Base-by-base conservation (phyloP, 2,329 filamentous ascomycete species). In the Colletotrichum noveboracense region DNA sequence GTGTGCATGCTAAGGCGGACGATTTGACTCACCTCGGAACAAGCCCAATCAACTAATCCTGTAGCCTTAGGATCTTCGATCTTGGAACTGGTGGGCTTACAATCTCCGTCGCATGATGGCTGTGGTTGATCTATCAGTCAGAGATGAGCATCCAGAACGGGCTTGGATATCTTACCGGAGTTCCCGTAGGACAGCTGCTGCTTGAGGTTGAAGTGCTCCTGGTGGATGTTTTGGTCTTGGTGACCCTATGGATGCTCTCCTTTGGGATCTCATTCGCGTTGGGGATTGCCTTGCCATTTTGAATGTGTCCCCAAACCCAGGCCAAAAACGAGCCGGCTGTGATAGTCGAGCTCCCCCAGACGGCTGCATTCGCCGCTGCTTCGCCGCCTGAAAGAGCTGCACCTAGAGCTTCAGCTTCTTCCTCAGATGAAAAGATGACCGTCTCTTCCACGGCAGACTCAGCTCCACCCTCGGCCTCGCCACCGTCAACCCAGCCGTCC, bases 81-180 rank as follows among this genome's bases (percentile, higher is more conserved):
- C 0, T 0, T 43, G 38, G 0, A 0, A 43, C 38, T 43, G 38
- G 38, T 43, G 0, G 38, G 38, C 0, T 43, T 43, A 1, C 38
- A 43, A 0, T 43, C 38, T 43, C 38, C 38, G 38, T 43, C 38
- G 38, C 38, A 43, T 43, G 38, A 43, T 43, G 38, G 38, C 38
- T 43, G 38, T 3, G 38, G 16, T 43, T 43, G 14, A 43, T 43
- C 38, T 43, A 0, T 43, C 38, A 43, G 38, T 43, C 0, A 10
- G 38, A 43, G 16, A 43, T 43, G 16, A 1, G 38, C 0, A 18
- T 43, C 38, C 0, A 43, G 1, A 43, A 1, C 1, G 38, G 38
- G 0, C 0, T 43, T 43, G 18, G 38, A 43, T 18, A 0, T n/a
- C 38, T 43, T n/a, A 43, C 38, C 38, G 16, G 38, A 43, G 38